Base-by-base conservation (phyloP, 768 basidiomycete species). In the Termitomyces sp. region DNA sequence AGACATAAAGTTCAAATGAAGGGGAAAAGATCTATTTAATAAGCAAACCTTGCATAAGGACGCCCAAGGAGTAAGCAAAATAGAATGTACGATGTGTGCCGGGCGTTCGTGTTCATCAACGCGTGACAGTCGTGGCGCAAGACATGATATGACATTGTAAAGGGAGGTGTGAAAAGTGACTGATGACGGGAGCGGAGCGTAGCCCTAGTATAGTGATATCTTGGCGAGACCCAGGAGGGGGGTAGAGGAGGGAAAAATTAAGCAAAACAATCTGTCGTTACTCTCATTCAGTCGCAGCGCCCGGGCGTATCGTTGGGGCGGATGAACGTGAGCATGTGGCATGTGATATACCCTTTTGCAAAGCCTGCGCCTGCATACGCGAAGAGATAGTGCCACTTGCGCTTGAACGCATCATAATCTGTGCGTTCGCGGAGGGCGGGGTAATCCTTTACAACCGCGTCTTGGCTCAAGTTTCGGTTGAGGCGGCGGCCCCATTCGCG, bases 401-500 rank as follows among this genome's bases (percentile, higher is more conserved):
- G 82, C 67, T 85, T 87, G 82, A 91, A 90, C n/a, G 81, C 73
- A 17, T 83, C 85, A 65, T 85, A 90, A 65, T 87, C 84, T 29
- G 76, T 71, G 29, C 71, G 69, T 57, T 89, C 84, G 46, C 75
- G 74, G 37, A 91, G 75, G 9, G 79, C 76, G 6, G 89, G 89
- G 68, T 89, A 85, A 60, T 86, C 85, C 62, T 77, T 76, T 43
- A 80, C 66, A 47, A 90, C 78, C 58, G 81, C 65, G 14, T 86
- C 86, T 64, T 86, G 86, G 11, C 78, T 77, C 46, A 87, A 70
- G 69, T 89, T 89, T 51, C 76, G 74, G 61, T 88, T 86, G 60
- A 96, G 85, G 36, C 92, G 84, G 36, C 87, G 80, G 36, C 86
- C 86, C 94, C 94, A 96, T 77, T 94, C 92, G 56, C 94, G 86